phyloP scores from a whole-genome alignment of 2,329 filamentous ascomycete genomes.

The Dactylellina drechsleri region DNA sequence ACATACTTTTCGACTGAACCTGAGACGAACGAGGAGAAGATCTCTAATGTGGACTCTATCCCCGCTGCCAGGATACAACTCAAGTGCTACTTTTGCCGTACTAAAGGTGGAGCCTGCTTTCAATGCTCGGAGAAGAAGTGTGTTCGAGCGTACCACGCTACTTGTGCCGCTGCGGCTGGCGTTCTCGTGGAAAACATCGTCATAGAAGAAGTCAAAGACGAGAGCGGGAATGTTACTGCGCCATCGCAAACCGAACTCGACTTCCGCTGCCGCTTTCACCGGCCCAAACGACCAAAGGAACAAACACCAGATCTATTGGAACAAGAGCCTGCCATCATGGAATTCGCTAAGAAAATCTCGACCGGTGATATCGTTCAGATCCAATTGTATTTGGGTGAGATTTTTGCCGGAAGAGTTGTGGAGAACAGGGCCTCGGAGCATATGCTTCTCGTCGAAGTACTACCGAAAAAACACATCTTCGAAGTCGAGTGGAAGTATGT shows the following conservation, averaged over 20 bases:
- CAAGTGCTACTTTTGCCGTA: conserved; percentile 90
- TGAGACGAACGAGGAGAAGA: conserved; percentile 74
- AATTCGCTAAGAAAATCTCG: conserved; percentile 75
- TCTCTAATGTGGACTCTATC: conserved; percentile 82
- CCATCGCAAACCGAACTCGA: conserved; percentile 89
- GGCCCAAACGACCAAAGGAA: conserved; percentile 84
- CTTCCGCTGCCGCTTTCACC: conserved; percentile 93
- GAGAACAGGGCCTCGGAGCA: conserved; percentile 83
- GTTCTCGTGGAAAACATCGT: conserved; percentile 85
- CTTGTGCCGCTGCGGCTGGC: conserved; percentile 89
- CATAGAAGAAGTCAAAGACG: conserved; percentile 83
- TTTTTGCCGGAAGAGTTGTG: conserved; percentile 87
- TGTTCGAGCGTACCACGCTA: conserved; percentile 90
- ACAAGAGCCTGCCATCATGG: conserved; percentile 73
- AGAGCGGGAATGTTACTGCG: conserved; percentile 81
- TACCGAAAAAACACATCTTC: conserved; percentile 80
- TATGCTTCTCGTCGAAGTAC: conserved; percentile 79
- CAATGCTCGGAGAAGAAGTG: conserved; percentile 97
- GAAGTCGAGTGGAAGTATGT: conserved; percentile 84
- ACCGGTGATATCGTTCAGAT: conserved; percentile 84
- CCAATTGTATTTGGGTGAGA: conserved; percentile 83
- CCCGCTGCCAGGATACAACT: conserved; percentile 87
- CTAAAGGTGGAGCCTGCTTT: conserved; percentile 91
- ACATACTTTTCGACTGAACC: conserved; percentile 79
- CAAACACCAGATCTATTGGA: conserved; percentile 76